These are phyloP conservation scores for Aspergillus terreus DNA, from an alignment of 2,329 filamentous ascomycete species.

Conservation along the genomic window DNA sequence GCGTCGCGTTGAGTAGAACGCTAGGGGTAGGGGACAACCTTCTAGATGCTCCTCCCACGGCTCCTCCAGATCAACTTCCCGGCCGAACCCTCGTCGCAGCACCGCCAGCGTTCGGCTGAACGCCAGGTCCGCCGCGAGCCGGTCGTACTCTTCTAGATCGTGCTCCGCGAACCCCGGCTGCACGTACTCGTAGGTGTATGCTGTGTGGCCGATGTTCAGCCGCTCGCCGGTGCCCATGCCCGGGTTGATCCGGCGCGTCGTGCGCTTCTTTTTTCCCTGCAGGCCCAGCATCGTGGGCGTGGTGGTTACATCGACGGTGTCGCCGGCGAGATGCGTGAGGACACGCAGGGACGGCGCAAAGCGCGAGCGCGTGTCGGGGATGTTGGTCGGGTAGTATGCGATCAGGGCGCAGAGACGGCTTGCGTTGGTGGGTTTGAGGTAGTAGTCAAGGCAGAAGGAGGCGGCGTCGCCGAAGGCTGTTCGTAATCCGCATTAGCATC, in stretches of 20 bases:
- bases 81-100: constrained; percentile 58
- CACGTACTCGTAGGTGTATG: constrained; percentile 54
- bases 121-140: constrained; percentile 61
- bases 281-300: constrained; percentile 51
- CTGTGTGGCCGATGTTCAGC: constrained; percentile 29
- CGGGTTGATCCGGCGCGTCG: constrained; percentile 47
- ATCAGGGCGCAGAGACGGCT: constrained; percentile 53
- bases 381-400: constrained; percentile 60
- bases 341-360: constrained; percentile 43
- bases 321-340: constrained; percentile 56
- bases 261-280: constrained; percentile 48
- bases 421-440: constrained; percentile 54
- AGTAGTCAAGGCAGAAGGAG: constrained; percentile 56
- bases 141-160: constrained; percentile 65
- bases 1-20: too few relatives aligned
- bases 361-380: constrained; percentile 47
- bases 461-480: constrained; percentile 62
- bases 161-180: constrained; percentile 68
- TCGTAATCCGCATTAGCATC: too few relatives aligned
- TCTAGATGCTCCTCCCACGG: constrained; percentile 35
- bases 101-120: constrained; percentile 63
- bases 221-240: constrained; percentile 51
- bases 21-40: constrained; percentile 16
- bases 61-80: constrained; percentile 35
- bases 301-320: constrained; percentile 47